Conservation (phyloP, 1,284 basidiomycete genomes). For the Peniophora sp. region DNA sequence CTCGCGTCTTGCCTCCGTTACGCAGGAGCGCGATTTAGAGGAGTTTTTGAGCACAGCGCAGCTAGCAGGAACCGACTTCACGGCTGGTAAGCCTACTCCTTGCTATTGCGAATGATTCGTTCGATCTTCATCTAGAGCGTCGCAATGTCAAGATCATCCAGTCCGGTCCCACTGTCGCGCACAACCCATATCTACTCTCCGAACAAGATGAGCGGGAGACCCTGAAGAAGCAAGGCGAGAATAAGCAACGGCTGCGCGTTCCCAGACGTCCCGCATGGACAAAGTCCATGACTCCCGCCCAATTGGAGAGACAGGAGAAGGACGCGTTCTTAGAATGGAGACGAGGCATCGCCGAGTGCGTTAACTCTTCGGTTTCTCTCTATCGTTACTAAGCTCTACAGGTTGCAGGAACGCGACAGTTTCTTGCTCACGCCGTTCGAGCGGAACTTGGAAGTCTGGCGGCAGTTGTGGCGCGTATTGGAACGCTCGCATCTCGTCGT, state of each 20-base stretch:
- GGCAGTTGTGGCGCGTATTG: conserved; percentile 91
- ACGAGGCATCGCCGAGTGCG: conserved; percentile 81
- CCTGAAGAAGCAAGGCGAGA: conserved; percentile 63
- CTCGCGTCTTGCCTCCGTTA: conserved; percentile 82
- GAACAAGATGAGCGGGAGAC: conserved; percentile 80
- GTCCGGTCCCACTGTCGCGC: conserved; percentile 45
- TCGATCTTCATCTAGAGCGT: conserved; percentile 52
- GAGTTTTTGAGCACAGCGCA: conserved; percentile 95
- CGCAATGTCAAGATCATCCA: conserved; percentile 90
- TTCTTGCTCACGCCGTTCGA: conserved; percentile 92
- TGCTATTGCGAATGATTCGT: conserved; percentile 7
- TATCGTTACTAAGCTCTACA: conserved; percentile 19
- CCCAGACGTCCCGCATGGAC: conserved; percentile 86
- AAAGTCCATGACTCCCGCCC: conserved; percentile 63
- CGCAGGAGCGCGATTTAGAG: conserved; percentile 93
- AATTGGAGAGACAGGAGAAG: conserved; percentile 84
- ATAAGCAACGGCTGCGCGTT: conserved; percentile 70
- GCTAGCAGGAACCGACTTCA: conserved; percentile 92
- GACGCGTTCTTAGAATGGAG: conserved; percentile 89
- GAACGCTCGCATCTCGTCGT: conserved; percentile 92
- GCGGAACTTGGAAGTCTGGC: conserved; percentile 94
- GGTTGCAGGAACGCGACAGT: conserved; percentile 72
- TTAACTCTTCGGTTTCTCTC: conserved; percentile 15
- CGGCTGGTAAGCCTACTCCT: conserved; percentile 59
- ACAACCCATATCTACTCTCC: conserved; percentile 86